phyloP scores from a whole-genome alignment of 202 grass and related monocot species.

The Panicum hallii region DNA sequence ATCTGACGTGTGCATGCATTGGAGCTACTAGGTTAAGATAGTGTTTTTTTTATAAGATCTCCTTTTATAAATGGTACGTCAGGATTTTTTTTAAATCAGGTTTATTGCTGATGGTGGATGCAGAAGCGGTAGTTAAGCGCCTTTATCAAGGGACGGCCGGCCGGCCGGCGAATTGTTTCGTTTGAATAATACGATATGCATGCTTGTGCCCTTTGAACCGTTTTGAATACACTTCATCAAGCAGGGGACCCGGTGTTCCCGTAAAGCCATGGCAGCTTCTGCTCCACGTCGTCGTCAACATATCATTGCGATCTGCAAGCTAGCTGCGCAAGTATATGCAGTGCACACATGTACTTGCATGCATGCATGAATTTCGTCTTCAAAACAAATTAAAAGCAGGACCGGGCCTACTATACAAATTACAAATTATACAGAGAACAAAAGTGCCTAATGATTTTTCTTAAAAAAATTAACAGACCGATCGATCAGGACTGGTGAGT shows the following conservation, averaged over 20 bases:
- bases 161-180: background rate
- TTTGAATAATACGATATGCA: slow-evolving; percentile 27
- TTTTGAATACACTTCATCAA: background rate
- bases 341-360: background rate
- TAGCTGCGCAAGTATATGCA: background rate
- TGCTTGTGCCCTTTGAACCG: background rate
- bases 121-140: slow-evolving; percentile 17
- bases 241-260: slow-evolving; percentile 27
- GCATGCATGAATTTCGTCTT: no score
- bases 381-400: no score
- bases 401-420: background rate
- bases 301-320: slow-evolving; percentile 16
- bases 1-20: no score
- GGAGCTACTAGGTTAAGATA: no score
- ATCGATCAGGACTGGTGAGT: background rate
- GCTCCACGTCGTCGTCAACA: slow-evolving; percentile 29
- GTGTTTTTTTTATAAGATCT: no score
- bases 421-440: background rate
- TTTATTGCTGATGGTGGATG: slow-evolving; percentile 1
- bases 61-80: no score
- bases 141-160: background rate
- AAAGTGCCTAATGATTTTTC: background rate
- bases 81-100: background rate
- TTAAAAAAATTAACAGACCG: background rate
- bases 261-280: slow-evolving; percentile 25